Evolutionary conservation across 202 grass and related monocot genomes (phyloP), one percentile per base, ranked within the genome.

Genomic region (Saccharum hybrid): DNA sequence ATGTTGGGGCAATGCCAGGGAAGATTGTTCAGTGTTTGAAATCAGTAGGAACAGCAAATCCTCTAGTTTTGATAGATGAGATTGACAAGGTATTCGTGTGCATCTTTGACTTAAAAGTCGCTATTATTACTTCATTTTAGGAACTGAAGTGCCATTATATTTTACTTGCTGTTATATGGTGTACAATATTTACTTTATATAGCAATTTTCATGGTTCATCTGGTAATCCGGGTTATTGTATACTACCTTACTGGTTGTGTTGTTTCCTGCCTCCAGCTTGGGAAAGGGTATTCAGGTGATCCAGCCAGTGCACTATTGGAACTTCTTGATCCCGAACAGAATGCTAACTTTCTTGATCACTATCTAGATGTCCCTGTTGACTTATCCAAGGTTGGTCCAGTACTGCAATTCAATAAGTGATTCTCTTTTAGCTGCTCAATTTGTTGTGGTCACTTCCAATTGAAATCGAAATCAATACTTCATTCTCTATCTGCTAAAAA

Each of bases 341-440:
- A 99, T 71, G 83, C 85, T 88, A 99, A 99, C 90, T 99, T 99
- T 89, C 91, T 99, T 78, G 96, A 99, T 76, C 96, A 99, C 72
- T 99, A 94, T 83, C 96, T 99, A 70, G 96, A 99, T 80, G 96
- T 96, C 89, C 96, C 96, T 83, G 96, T 96, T 88, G 96, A 99
- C 69, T 84, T 96, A 63, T 99, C 96, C 65, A 99, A 99, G 93
- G 96, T 96, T 75, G 69, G 77, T 5, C 61, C 68, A 75, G 54
- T 78, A 38, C 75, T 72, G 33, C 38, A n/a, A 60, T 72, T 40
- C 38, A n/a, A 60, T 16, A 75, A 75, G 8, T 75, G 42, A 22
- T 64, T 52, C 22, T 23, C 66, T 30, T 77, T 46, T 66, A 83
- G 33, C 60, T 54, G 39, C 46, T 69, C 78, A 57, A 14, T 49